Evolutionary conservation across 192 early-diverging fungal species (phyloP), one percentile per base, ranked within the genome.

Genomic region (Coemansia sp.): DNA sequence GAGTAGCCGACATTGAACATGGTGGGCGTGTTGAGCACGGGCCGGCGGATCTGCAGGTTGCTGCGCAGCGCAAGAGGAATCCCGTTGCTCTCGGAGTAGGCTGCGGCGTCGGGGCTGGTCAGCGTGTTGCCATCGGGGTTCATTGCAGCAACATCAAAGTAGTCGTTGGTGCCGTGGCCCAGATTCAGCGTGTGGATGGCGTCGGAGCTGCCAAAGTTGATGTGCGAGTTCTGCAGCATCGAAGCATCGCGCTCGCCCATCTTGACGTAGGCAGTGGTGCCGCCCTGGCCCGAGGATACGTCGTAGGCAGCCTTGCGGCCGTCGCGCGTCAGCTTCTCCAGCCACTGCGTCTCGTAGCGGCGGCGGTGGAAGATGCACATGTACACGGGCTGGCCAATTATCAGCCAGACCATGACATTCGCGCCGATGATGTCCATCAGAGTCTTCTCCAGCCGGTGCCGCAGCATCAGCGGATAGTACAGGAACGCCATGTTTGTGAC

Each of bases 21-120:
- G 6, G 72, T 64, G 4, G 75, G 75, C 12, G 66, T 66, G 67
- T 80, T 80, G 6, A 80, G 63, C 2, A 71, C 68, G 8, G 78
- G 78, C 39, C 63, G 53, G 54, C 74, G 72, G 22, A 80, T 75
- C 49, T 81, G 78, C 32, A 81, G 64, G 37, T 80, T 80, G 57
- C 64, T 75, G 5, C 78, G 72, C 53, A 80, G 46, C 0, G 78
- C 69, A 64, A 72, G 68, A 1, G 78, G 78, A 25, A 80, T 40
- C 42, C 70, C 59, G 17, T 80, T 69, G 25, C 71, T 65, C 25
- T 75, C 72, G 39, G 38, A 10, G 63, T 48, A 65, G 38, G 70
- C 70, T 22, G 57, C 74, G 25, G 51, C 51, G 14, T 59, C 57
- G 6, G 69, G 68, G 12, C 63, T 61, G 19, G 66, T 80, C 48